Percentiles rank a stretch among this genome's conserved stretches.
phyloP scores from a whole-genome alignment of 2,329 filamentous ascomycete genomes.

The Falciphora oryzae region DNA sequence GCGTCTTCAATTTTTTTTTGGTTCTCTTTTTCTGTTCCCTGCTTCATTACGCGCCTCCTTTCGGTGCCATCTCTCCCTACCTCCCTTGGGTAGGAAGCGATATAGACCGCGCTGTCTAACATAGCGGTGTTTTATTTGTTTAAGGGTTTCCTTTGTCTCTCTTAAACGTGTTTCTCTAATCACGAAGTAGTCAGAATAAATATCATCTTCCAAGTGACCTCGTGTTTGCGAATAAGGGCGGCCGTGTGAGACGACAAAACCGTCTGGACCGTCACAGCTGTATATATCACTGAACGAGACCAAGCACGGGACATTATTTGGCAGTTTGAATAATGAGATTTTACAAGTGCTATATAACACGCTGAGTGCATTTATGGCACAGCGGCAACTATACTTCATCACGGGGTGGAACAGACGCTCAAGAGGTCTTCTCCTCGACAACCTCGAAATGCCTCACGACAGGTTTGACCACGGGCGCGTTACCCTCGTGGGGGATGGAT shows the following conservation, averaged over 20 bases:
- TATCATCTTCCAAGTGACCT: too few species aligned
- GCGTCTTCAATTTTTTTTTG: slow-evolving; percentile 2
- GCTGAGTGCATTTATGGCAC: background rate
- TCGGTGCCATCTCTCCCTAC: background rate
- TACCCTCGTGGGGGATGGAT: slow-evolving; percentile 19
- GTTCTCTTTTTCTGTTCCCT: slow-evolving; percentile 5
- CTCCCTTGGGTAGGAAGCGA: background rate
- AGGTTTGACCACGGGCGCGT: slow-evolving; percentile 15
- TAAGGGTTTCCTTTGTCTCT: background rate
- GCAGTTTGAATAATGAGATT: background rate
- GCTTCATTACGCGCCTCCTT: background rate
- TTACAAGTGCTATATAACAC: background rate
- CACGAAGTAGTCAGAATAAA: too few species aligned
- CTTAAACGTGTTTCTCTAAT: background rate
- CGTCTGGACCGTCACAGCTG: too few species aligned
- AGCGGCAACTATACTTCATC: background rate
- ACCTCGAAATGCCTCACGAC: slow-evolving; percentile 26
- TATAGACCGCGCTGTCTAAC: background rate
- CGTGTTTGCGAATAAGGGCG: too few species aligned
- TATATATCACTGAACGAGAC: background rate
- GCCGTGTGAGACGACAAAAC: too few species aligned
- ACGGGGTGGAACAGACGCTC: background rate
- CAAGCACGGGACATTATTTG: background rate
- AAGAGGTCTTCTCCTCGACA: slow-evolving; percentile 23
- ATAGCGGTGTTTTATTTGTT: background rate